Conservation (phyloP, 345 rosid genomes). For the Fremontodendron californicum region DNA sequence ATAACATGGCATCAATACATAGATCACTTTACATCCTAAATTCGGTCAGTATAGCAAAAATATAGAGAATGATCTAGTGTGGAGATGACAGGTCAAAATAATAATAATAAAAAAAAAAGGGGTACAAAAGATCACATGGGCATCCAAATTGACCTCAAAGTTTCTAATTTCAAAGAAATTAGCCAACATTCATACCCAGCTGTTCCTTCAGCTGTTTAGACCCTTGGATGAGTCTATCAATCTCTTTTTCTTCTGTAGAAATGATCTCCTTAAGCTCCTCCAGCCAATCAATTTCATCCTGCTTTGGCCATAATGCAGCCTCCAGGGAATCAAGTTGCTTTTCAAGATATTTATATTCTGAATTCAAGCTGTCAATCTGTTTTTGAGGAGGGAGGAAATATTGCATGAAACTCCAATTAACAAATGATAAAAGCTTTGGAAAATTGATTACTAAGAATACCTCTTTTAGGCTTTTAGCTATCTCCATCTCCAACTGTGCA, state of each 20-base stretch:
- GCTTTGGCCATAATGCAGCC: conserved; percentile 73
- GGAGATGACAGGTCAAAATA: conserved; percentile 5
- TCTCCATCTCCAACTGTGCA: conserved; percentile 69
- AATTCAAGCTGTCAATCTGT: conserved; percentile 78
- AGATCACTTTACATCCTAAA: background rate
- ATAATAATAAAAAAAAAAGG: conserved; percentile 5
- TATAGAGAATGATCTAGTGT: background rate
- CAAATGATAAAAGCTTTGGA: conserved; percentile 6
- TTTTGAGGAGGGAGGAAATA: conserved; percentile 14
- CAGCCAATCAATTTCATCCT: conserved; percentile 64
- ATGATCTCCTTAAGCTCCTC: conserved; percentile 59
- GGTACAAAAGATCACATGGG: background rate
- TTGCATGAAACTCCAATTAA: conserved; percentile 12
- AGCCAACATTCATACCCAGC: conserved; percentile 40
- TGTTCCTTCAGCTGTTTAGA: conserved; percentile 74
- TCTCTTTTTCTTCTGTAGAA: conserved; percentile 64
- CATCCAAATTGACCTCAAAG: background rate
- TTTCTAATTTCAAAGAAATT: background rate
- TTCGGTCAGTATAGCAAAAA: background rate
- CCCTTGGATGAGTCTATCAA: conserved; percentile 54
- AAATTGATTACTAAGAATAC: conserved; percentile 29
- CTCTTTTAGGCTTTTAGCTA: conserved; percentile 87
- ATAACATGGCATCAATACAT: background rate
- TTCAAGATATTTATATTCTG: conserved; percentile 63
- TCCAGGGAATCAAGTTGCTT: conserved; percentile 75